phyloP scores from a whole-genome alignment of 495 filamentous ascomycete species.

The Pyrenula aspistea region DNA sequence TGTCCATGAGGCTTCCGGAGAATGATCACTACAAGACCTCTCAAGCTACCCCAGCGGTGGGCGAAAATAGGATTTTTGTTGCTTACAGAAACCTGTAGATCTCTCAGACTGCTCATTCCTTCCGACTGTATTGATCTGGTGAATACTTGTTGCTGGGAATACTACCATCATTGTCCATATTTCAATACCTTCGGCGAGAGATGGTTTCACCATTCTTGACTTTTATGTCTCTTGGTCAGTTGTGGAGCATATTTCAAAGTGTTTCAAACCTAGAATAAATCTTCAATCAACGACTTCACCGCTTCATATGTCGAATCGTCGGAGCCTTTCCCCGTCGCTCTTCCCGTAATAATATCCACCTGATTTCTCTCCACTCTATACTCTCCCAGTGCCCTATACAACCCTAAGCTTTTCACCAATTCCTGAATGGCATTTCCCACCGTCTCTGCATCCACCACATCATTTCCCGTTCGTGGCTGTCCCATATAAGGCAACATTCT shows the following conservation, averaged over 20 bases:
- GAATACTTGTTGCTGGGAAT: background rate
- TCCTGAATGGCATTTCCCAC: background rate
- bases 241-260: background rate
- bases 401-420: background rate
- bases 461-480: background rate
- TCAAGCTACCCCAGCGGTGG: no score
- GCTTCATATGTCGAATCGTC: background rate
- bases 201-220: background rate
- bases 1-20: no score
- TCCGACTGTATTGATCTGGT: background rate
- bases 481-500: slow-evolving; percentile 1
- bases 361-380: background rate
- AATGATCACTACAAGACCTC: no score
- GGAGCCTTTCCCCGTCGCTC: background rate
- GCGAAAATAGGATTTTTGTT: no score
- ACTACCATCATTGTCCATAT: background rate
- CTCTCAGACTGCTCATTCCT: background rate
- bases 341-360: background rate
- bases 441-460: background rate
- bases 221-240: background rate
- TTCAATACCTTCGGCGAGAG: background rate
- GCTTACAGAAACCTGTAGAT: no score
- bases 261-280: background rate
- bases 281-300: background rate
- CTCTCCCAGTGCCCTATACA: background rate